A percentile compares a stretch with the other conserved stretches of the same genome.
Evolutionary conservation across 768 basidiomycete species (phyloP).

Genomic region (Mycena venus): DNA sequence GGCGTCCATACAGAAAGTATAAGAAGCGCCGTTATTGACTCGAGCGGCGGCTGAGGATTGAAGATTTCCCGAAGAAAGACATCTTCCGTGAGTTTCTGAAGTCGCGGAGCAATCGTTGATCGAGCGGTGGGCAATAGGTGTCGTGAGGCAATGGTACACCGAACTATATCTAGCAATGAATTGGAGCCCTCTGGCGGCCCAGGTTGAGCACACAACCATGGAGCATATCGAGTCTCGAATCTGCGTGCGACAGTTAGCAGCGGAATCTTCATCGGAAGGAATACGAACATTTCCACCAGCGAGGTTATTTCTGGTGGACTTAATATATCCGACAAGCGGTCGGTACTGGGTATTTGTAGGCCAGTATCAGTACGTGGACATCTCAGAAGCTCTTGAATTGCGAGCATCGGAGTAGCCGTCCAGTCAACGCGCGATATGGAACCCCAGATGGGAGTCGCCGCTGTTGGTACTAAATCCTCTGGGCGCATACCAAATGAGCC

Average conservation of each 20-base stretch:
- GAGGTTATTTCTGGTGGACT: slow-evolving; percentile 49
- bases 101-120: slow-evolving; percentile 51
- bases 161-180: slow-evolving; percentile 56
- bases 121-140: slow-evolving; percentile 54
- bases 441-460: slow-evolving; percentile 55
- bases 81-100: slow-evolving; percentile 58
- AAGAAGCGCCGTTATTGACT: slow-evolving; percentile 56
- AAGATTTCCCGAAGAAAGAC: slow-evolving; percentile 55
- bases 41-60: slow-evolving; percentile 55
- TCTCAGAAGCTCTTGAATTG: slow-evolving; percentile 57
- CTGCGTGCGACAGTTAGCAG: slow-evolving; percentile 37
- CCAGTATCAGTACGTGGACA: slow-evolving; percentile 27
- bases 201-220: slow-evolving; percentile 58
- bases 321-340: slow-evolving; percentile 44
- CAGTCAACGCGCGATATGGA: slow-evolving; percentile 55
- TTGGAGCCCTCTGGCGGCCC: slow-evolving; percentile 41
- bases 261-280: background rate
- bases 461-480: slow-evolving; percentile 50
- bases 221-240: slow-evolving; percentile 58
- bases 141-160: slow-evolving; percentile 61
- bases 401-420: slow-evolving; percentile 60
- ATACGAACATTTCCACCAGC: slow-evolving; percentile 54
- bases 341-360: slow-evolving; percentile 20
- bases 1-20: slow-evolving; percentile 61
- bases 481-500: slow-evolving; percentile 44